A percentile compares a stretch with the other conserved stretches of the same genome.
These are phyloP conservation scores for Quercus parvula DNA, from an alignment of 306 rosid genomes.

Conservation along the genomic window DNA sequence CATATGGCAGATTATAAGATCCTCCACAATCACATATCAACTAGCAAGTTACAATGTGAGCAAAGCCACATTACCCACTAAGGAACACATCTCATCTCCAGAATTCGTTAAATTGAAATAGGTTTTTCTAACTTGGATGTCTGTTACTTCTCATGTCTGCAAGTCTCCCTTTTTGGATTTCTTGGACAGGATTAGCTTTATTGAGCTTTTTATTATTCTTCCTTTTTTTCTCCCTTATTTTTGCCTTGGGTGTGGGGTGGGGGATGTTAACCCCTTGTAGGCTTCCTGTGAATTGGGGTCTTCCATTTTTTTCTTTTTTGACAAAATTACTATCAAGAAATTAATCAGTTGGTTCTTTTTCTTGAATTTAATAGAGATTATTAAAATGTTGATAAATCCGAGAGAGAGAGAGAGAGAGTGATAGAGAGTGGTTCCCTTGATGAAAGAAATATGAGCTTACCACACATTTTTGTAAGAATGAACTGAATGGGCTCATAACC, in stretches of 20 bases:
- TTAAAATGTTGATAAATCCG: neutral
- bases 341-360: neutral
- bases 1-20: neutral
- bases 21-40: neutral
- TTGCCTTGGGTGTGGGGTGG: neutral
- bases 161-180: neutral
- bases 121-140: neutral
- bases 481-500: conserved; percentile 79
- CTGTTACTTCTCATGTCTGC: neutral
- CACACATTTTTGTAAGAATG: conserved; percentile 77
- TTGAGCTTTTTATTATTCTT: neutral
- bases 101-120: neutral
- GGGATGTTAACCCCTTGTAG: neutral
- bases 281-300: neutral
- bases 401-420: neutral
- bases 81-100: neutral
- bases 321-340: neutral
- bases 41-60: neutral
- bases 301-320: neutral
- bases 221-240: neutral
- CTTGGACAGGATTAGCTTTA: neutral
- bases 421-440: neutral
- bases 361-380: neutral
- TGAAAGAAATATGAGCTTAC: conserved; percentile 40
- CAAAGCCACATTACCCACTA: neutral